Evolutionary conservation across 2,329 filamentous ascomycete genomes (phyloP).

Genomic region (Colletotrichum coccodes): DNA sequence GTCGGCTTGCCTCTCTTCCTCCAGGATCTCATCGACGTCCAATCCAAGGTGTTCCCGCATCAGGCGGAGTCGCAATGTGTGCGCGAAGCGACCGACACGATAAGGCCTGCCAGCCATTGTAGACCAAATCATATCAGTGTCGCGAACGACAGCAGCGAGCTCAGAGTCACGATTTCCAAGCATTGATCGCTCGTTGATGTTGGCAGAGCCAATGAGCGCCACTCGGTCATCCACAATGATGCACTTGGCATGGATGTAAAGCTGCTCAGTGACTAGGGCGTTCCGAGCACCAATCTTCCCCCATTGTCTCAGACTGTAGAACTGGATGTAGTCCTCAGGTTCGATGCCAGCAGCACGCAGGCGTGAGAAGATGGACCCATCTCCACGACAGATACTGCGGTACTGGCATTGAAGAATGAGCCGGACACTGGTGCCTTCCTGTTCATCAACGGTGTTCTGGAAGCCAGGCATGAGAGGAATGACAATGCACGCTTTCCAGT

Average conservation of each 20-base stretch:
- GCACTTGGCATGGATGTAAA: conserved; percentile 97
- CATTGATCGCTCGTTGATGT: conserved; percentile 99
- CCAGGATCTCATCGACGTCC: conserved; percentile 90
- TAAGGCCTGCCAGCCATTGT: conserved; percentile 92
- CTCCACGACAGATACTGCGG: conserved; percentile 92
- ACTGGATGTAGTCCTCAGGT: conserved; percentile 94
- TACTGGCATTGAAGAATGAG: conserved; percentile 98
- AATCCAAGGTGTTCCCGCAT: conserved; percentile 98
- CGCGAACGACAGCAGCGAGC: conserved; percentile 87
- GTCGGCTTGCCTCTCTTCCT: conserved; percentile 78
- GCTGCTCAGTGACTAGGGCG: conserved; percentile 89
- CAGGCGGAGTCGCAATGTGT: conserved; percentile 89
- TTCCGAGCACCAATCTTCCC: conserved; percentile 84
- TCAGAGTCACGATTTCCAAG: conserved; percentile 92
- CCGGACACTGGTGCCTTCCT: conserved; percentile 93
- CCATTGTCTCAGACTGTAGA: conserved; percentile 93
- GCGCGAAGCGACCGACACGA: conserved; percentile 89
- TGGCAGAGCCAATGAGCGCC: conserved; percentile 94
- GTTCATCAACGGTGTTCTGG: conserved; percentile 93
- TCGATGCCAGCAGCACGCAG: conserved; percentile 84
- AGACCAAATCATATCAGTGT: conserved; percentile 92
- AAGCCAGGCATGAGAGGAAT: conserved; percentile 99
- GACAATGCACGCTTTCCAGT: conserved; percentile 89
- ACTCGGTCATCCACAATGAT: conserved; percentile 96
- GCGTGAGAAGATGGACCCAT: conserved; percentile 90